Percentiles rank a stretch among this genome's conserved stretches.
These are phyloP conservation scores for Gynostemma pentaphyllum DNA, from an alignment of 306 rosid species.

Conservation along the genomic window DNA sequence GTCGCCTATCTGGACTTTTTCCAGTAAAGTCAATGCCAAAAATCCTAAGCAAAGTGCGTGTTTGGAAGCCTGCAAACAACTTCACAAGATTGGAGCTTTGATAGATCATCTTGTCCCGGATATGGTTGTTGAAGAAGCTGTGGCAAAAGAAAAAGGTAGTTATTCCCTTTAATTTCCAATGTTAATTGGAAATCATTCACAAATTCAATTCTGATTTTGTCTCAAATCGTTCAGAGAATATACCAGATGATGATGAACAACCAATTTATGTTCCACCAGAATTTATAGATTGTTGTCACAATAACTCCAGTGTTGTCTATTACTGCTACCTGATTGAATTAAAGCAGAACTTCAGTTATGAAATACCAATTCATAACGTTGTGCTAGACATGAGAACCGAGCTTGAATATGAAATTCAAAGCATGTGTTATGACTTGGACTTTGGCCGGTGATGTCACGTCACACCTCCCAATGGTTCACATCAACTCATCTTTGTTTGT, in stretches of 20 bases:
- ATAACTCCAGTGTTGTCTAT: conserved; percentile 21
- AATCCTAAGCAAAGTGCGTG: conserved; percentile 53
- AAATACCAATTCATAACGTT: conserved; percentile 35
- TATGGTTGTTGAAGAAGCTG: conserved; percentile 41
- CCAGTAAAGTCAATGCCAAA: conserved; percentile 34
- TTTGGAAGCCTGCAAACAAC: conserved; percentile 85
- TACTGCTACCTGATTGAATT: conserved; percentile 66
- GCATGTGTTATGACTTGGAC: conserved; percentile 29
- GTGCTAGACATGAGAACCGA: conserved; percentile 40
- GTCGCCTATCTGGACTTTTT: conserved; percentile 45
- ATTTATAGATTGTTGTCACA: conserved; percentile 25
- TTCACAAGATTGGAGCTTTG: conserved; percentile 71
- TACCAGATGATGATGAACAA: conserved; percentile 39
- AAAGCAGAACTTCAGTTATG: conserved; percentile 34
- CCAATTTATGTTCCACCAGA: conserved; percentile 50
- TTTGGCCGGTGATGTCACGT: no score
- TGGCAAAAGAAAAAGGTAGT: conserved; percentile 41
- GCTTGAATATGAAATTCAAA: conserved; percentile 41
- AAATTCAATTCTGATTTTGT: conserved; percentile 4
- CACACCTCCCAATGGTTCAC: no score
- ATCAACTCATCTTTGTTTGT: no score
- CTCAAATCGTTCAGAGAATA: conserved; percentile 29
- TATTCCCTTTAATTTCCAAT: not conserved
- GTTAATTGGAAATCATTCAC: conserved; percentile 12
- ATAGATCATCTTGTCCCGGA: conserved; percentile 70